Evolutionary conservation across 768 basidiomycete species (phyloP).

Genomic region (Hericium alpestre): DNA sequence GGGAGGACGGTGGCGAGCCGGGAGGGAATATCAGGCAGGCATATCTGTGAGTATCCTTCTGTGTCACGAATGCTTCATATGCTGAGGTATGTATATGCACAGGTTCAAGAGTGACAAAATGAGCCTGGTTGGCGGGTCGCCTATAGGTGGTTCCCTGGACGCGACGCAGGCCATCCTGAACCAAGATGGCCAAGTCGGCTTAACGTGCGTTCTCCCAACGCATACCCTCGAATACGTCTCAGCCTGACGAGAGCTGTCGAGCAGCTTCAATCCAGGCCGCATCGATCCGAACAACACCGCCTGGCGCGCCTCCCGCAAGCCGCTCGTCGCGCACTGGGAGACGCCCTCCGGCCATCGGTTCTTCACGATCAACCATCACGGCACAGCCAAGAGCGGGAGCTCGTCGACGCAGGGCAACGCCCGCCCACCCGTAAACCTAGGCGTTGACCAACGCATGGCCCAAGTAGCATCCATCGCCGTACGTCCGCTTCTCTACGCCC

Average conservation of each 20-base stretch:
- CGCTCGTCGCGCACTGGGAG: constrained; percentile 47
- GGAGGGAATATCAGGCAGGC: constrained; percentile 57
- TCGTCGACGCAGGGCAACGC: constrained; percentile 45
- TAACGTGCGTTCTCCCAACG: constrained; percentile 26
- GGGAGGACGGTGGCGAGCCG: constrained; percentile 47
- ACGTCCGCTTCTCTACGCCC: constrained; percentile 11
- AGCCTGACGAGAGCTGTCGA: not conserved
- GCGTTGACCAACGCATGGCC: constrained; percentile 33
- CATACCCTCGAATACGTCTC: too few relatives aligned
- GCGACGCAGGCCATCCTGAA: constrained; percentile 28
- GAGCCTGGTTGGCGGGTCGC: constrained; percentile 32
- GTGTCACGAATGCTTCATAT: not conserved
- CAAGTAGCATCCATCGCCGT: constrained; percentile 46
- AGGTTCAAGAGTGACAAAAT: constrained; percentile 15
- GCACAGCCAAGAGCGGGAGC: constrained; percentile 47
- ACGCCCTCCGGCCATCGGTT: constrained; percentile 33
- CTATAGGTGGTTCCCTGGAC: constrained; percentile 36
- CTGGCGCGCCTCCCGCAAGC: constrained; percentile 49
- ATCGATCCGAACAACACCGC: constrained; percentile 46
- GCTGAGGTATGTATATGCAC: not conserved
- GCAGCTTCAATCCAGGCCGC: constrained; percentile 47
- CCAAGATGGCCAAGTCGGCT: constrained; percentile 22
- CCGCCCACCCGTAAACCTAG: constrained; percentile 47
- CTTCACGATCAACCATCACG: constrained; percentile 52
- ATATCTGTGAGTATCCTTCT: constrained; percentile 31